Evolutionary conservation across 75 land plant genomes (phyloP), one percentile per base, ranked within the genome.

Genomic region (Pinus tabuliformis): DNA sequence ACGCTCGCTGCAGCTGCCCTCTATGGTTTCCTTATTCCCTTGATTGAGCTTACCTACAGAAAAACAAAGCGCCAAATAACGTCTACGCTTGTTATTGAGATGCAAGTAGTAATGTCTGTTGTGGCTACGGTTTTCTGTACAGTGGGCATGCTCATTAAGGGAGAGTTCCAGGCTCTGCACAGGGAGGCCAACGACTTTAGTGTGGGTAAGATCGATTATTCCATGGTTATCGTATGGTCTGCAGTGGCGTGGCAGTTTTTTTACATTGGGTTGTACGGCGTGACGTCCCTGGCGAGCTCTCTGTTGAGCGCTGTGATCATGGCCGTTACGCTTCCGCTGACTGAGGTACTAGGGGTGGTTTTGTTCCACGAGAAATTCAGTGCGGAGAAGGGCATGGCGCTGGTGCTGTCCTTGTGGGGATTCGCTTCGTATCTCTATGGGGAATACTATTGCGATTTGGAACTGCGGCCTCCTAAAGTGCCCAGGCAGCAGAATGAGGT

Each of bases 1-100:
- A 79, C 84, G 6, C 8, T 83, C 1, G 74, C 12, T n/a, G 82
- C 82, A 12, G 82, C 81, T 17, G 73, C 60, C 16, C 77, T 83
- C 15, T 75, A 60, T 30, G 84, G 77, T 5, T 49, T 79, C 26
- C 11, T 79, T 36, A 39, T 77, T 30, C 80, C 81, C 1, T n/a
- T 79, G 28, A 58, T 73, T 26, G 77, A 83, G 84, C 59, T 79
- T 9, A 20, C 70, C 11, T 83, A 83, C 60, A n/a, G 15, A 56
- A 73, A 58, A 72, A 66, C 73, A 24, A 57, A n/a, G 16, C 4
- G 36, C 28, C 36, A 15, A 14, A 57, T 72, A 18, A 70, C 62
- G 20, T 76, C 42, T 26, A 58, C 45, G 11, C 13, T 79, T 33
- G 73, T 78, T 18, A 22, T 79, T 59, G 82, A 79, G 68, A 58